Evolutionary conservation across 1,139 yeast genomes (phyloP).

Genomic region (Lodderomyces margitis): DNA sequence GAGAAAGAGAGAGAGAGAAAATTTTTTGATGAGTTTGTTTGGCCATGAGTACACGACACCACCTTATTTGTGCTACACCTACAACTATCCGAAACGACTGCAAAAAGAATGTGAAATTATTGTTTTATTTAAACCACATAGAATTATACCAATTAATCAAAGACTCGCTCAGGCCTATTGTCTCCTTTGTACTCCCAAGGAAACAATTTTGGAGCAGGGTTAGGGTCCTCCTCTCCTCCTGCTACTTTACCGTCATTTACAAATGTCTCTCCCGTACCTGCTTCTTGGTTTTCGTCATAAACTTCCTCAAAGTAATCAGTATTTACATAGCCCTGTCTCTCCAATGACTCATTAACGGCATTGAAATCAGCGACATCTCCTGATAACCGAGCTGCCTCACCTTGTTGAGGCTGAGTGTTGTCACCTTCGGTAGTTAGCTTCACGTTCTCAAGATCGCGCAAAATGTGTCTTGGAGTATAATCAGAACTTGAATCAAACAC

Average conservation of each 20-base stretch:
- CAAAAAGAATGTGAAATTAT: no score
- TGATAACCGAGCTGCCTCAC: conserved; percentile 7
- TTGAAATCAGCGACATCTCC: conserved; percentile 10
- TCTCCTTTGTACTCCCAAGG: conserved; percentile 38
- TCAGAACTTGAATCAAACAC: conserved; percentile 29
- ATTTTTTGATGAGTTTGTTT: not conserved
- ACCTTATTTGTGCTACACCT: no score
- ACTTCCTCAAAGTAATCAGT: conserved; percentile 15
- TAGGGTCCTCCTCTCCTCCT: conserved; percentile 8
- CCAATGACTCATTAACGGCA: conserved; percentile 14
- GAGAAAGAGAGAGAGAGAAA: not conserved
- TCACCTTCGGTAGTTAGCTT: conserved; percentile 9
- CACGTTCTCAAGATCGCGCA: conserved; percentile 15
- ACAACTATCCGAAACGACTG: no score
- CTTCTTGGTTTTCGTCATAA: conserved; percentile 17
- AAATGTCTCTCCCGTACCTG: conserved; percentile 3
- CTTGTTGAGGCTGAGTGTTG: conserved; percentile 3
- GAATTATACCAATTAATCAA: conserved; percentile 20
- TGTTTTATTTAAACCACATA: no score
- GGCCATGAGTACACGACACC: not conserved
- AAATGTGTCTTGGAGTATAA: conserved; percentile 29
- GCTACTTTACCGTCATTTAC: conserved; percentile 11
- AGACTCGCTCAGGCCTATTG: conserved; percentile 27
- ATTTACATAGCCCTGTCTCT: conserved; percentile 16
- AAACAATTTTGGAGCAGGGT: conserved; percentile 24